These are phyloP conservation scores for Trichoderma afroharzianum DNA, from an alignment of 2,329 filamentous ascomycete species.

Conservation along the genomic window DNA sequence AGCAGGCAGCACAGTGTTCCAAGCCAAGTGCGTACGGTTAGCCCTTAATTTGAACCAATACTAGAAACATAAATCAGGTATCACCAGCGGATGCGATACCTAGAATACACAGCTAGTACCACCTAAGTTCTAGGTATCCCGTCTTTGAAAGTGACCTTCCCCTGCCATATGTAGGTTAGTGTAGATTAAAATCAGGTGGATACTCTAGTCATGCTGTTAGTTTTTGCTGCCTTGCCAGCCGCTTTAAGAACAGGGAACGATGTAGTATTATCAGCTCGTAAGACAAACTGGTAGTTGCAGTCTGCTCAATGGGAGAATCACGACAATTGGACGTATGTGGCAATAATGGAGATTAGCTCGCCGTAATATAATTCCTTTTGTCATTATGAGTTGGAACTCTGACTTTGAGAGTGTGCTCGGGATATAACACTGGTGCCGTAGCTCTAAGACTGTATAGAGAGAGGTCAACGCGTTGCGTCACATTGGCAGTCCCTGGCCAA, in stretches of 20 bases:
- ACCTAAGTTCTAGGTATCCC: background rate
- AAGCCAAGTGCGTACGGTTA: background rate
- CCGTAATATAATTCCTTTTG: background rate
- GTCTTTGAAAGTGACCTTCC: background rate
- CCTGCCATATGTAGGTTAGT: background rate
- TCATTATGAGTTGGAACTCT: background rate
- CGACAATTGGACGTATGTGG: background rate
- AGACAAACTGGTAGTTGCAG: background rate
- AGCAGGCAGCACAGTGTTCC: background rate
- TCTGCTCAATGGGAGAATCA: background rate
- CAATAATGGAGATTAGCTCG: background rate
- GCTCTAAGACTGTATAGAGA: background rate
- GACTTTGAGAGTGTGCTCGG: background rate
- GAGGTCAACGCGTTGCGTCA: background rate
- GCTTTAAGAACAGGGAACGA: background rate
- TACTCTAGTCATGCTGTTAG: background rate
- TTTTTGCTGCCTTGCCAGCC: background rate
- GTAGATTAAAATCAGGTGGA: background rate
- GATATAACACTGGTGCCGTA: background rate
- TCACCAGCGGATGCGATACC: background rate
- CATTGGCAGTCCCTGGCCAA: background rate
- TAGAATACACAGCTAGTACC: background rate
- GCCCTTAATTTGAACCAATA: background rate
- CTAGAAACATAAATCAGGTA: background rate
- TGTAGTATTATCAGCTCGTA: background rate